Base-by-base conservation (phyloP, 2,329 filamentous ascomycete genomes). In the Westerdykella sp. region DNA sequence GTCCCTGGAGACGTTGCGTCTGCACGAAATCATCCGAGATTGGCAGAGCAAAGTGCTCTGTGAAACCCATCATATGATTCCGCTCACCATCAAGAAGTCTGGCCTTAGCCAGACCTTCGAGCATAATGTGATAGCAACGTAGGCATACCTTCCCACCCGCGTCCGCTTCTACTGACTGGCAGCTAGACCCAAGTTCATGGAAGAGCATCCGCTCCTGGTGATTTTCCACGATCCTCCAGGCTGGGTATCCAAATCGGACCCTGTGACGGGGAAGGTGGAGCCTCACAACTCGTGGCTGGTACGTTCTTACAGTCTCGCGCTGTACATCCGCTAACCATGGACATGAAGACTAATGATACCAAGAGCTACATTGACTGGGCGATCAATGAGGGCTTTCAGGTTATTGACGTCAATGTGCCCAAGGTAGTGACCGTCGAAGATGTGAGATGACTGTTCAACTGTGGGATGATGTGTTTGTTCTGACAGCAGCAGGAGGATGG, bases 351-450 rank as follows among this genome's bases (percentile, higher is more conserved):
- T 70, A 90, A 97, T 74, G 78, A 81, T 39, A 78, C 89, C 37
- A 81, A 82, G 59, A 78, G 81, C 22, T 96, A 95, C 63, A 80
- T 96, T 50, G 81, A 85, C 46, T 95, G 89, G 88, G 88, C 88
- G 0, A 68, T 83, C 15, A 70, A 76, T n/a, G 78, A 87, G 45
- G 80, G 78, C 13, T 95, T 91, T 57, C 87, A 82, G 1, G 80
- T 97, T 16, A 85, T 98, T 56, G 93, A 98, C 63, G 79, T 95
- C 45, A 97, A 97, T 52, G 77, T 98, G 2, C 91, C 91, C 0
- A 84, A 83, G 50, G 80, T 89, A 56, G 74, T 90, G 39, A 83
- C 83, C 1, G 75, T 77, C 15, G 73, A 80, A 34, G 77, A 81
- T 51, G 81, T 83, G 65, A 59, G 67, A 49, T 15, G 31, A 15